Percentiles rank a stretch among this genome's conserved stretches.
phyloP scores from a whole-genome alignment of 805 yeast genomes.

The Citeromyces matritensis region DNA sequence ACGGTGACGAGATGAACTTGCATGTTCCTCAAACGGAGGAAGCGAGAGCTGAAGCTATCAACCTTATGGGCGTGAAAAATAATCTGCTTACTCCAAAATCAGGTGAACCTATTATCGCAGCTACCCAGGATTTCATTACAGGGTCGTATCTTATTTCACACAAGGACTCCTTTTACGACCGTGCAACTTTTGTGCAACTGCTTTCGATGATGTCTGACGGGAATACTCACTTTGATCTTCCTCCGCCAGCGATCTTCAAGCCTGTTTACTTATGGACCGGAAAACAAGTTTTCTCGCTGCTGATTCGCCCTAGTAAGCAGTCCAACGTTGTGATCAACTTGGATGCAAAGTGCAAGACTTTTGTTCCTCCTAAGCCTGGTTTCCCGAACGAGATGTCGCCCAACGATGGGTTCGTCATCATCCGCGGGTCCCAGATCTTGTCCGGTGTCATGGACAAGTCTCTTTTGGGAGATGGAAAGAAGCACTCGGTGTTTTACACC shows the following conservation, averaged over 20 bases:
- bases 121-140: conserved; percentile 97
- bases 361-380: conserved; percentile 55
- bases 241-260: conserved; percentile 88
- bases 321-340: conserved; percentile 79
- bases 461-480: conserved; percentile 93
- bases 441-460: conserved; percentile 97
- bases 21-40: conserved; percentile 99
- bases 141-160: conserved; percentile 88
- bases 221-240: conserved; percentile 71
- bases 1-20: conserved; percentile 98
- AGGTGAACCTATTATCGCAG: conserved; percentile 99
- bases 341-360: conserved; percentile 91
- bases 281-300: conserved; percentile 80
- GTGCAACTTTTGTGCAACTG: conserved; percentile 71
- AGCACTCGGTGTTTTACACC: conserved; percentile 90
- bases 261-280: conserved; percentile 95
- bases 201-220: conserved; percentile 96
- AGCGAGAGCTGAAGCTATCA: conserved; percentile 97
- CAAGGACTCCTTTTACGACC: conserved; percentile 85
- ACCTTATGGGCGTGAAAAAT: conserved; percentile 94
- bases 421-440: conserved; percentile 77
- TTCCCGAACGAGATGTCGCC: conserved; percentile 91
- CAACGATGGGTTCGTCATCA: conserved; percentile 87
- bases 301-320: conserved; percentile 66
- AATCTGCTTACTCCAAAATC: conserved; percentile 91